Percentiles rank a stretch among this genome's conserved stretches.
These are phyloP conservation scores for Ambrosia artemisiifolia DNA, from an alignment of 129 eudicot genomes.

Conservation along the genomic window DNA sequence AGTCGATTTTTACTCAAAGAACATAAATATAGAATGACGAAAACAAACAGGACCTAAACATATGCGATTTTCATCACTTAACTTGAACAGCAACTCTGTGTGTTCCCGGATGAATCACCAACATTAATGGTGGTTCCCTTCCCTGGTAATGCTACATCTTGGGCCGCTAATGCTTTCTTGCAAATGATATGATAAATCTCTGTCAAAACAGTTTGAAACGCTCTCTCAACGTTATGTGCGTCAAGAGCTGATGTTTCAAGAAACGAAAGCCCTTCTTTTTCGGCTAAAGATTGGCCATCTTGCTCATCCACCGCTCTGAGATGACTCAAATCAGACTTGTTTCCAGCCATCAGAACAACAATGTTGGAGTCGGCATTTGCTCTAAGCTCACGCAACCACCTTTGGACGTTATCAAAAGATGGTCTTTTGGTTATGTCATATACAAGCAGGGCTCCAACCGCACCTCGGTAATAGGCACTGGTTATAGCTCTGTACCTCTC, in stretches of 20 bases:
- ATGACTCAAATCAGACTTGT: conserved; percentile 74
- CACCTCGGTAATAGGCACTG: conserved; percentile 87
- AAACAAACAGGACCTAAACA: conserved; percentile 20
- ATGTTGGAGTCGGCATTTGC: conserved; percentile 83
- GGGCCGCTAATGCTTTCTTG: conserved; percentile 86
- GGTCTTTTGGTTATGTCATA: conserved; percentile 78
- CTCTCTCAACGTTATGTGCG: conserved; percentile 64
- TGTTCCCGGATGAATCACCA: conserved; percentile 42
- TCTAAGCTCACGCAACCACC: conserved; percentile 76
- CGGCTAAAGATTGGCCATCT: conserved; percentile 69
- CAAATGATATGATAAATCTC: conserved; percentile 73
- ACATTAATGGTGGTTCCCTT: conserved; percentile 75
- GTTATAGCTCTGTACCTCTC: conserved; percentile 85
- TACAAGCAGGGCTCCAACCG: conserved; percentile 75
- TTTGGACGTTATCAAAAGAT: conserved; percentile 67
- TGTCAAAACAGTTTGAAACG: conserved; percentile 65
- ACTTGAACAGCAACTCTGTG: conserved; percentile 57
- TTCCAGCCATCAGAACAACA: conserved; percentile 79
- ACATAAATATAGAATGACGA: not conserved
- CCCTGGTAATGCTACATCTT: conserved; percentile 60
- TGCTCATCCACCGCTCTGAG: conserved; percentile 60
- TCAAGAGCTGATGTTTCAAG: conserved; percentile 85
- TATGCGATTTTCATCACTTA: conserved; percentile 25
- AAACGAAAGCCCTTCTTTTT: conserved; percentile 79
- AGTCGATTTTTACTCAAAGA: not conserved